Conservation (phyloP, 1,284 basidiomycete species). For the Amylostereum areolatum region DNA sequence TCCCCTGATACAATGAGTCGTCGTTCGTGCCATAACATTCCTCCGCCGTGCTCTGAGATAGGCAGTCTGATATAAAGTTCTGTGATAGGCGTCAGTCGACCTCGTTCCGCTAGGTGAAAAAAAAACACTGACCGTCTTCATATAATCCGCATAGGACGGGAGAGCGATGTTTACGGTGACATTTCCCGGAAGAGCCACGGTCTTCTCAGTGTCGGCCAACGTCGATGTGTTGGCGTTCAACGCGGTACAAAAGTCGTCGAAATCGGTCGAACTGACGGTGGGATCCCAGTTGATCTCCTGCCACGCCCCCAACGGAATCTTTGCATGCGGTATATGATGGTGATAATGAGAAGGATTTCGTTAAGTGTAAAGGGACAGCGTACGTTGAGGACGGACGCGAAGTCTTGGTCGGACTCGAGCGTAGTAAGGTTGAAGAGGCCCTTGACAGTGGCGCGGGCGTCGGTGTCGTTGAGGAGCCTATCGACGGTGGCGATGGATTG, state of each 20-base stretch:
- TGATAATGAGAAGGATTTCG: too few relatives aligned
- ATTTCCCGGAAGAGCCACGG: constrained; percentile 36
- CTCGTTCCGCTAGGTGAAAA: neutral
- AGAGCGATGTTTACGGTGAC: constrained; percentile 52
- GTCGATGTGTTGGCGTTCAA: constrained; percentile 26
- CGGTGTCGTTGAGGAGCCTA: constrained; percentile 41
- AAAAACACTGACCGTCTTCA: constrained; percentile 54
- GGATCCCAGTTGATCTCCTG: constrained; percentile 78
- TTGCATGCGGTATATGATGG: constrained; percentile 4
- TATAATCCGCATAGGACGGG: constrained; percentile 73
- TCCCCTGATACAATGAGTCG: constrained; percentile 58
- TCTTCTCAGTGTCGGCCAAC: constrained; percentile 11
- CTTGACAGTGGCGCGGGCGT: constrained; percentile 50
- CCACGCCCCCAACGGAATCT: constrained; percentile 47
- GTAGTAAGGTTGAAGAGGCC: constrained; percentile 65
- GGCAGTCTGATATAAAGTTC: constrained; percentile 59
- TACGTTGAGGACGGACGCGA: constrained; percentile 64
- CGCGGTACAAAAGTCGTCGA: constrained; percentile 69
- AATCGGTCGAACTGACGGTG: constrained; percentile 48
- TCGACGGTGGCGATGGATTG: constrained; percentile 63
- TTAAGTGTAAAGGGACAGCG: constrained; percentile 15
- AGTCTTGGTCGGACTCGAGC: constrained; percentile 73
- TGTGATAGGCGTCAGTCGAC: constrained; percentile 19
- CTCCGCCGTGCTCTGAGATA: constrained; percentile 46
- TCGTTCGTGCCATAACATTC: constrained; percentile 86